Evolutionary conservation across 2,329 filamentous ascomycete genomes (phyloP).

Genomic region (Pyricularia sp.): DNA sequence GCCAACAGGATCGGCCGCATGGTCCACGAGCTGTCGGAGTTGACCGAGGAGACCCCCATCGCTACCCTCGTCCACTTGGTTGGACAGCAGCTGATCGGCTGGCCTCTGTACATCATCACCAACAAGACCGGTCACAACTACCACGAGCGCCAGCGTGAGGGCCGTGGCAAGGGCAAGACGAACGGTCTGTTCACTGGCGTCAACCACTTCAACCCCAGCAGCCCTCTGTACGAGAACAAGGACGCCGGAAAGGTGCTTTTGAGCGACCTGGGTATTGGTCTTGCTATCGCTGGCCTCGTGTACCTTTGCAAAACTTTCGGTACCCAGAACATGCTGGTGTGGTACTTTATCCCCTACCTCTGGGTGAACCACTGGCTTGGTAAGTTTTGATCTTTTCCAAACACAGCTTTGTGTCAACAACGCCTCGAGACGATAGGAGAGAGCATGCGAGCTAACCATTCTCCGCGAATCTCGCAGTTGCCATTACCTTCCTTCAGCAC

Average conservation of each 20-base stretch:
- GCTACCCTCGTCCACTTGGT: conserved; percentile 67
- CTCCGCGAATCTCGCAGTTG: conserved; percentile 45
- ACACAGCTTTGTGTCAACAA: neutral
- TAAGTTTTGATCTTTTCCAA: conserved; percentile 39
- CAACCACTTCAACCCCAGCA: conserved; percentile 88
- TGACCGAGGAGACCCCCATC: conserved; percentile 91
- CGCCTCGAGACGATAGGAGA: neutral
- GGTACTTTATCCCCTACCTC: conserved; percentile 91
- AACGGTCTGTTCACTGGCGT: conserved; percentile 76
- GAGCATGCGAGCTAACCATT: neutral
- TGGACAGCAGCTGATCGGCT: conserved; percentile 81
- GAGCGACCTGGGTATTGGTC: conserved; percentile 71
- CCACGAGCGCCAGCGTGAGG: conserved; percentile 85
- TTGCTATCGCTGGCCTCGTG: conserved; percentile 53
- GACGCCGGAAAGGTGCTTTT: conserved; percentile 80
- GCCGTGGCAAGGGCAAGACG: conserved; percentile 83
- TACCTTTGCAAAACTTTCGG: conserved; percentile 70
- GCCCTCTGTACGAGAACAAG: conserved; percentile 84
- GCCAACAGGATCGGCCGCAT: conserved; percentile 65
- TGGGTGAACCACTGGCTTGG: conserved; percentile 99
- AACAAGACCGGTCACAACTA: conserved; percentile 96
- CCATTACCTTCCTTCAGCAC: conserved; percentile 95
- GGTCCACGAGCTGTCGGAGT: conserved; percentile 74
- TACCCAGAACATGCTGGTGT: conserved; percentile 78
- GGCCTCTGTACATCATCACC: conserved; percentile 82